Evolutionary conservation across 2,329 filamentous ascomycete species (phyloP).

Genomic region (Nemania sp.): DNA sequence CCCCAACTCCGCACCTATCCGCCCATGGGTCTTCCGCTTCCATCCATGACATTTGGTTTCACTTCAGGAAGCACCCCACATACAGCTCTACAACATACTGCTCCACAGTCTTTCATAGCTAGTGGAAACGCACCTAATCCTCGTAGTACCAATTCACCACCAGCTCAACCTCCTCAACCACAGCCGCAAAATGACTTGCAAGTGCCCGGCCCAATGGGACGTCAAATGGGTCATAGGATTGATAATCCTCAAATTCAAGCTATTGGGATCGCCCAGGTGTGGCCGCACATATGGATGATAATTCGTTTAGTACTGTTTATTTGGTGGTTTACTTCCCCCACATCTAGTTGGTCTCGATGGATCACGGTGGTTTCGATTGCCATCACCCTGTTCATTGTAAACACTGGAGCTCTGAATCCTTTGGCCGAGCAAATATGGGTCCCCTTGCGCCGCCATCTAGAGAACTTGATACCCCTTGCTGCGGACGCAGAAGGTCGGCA

Average conservation of each 20-base stretch:
- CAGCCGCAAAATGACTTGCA: constrained; percentile 48
- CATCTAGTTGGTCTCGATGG: constrained; percentile 70
- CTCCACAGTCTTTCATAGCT: constrained; percentile 28
- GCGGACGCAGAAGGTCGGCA: constrained; percentile 48
- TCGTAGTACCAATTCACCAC: constrained; percentile 44
- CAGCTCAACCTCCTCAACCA: constrained; percentile 46
- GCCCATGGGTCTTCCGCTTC: constrained; percentile 31
- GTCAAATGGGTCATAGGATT: constrained; percentile 47
- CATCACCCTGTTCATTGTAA: constrained; percentile 67
- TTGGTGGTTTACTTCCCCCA: constrained; percentile 72
- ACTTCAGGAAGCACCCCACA: constrained; percentile 27
- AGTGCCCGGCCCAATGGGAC: constrained; percentile 47
- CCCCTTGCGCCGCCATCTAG: constrained; percentile 69
- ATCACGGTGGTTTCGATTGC: constrained; percentile 66
- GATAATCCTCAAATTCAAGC: constrained; percentile 52
- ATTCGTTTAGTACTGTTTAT: constrained; percentile 69
- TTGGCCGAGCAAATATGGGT: constrained; percentile 66
- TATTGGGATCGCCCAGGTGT: constrained; percentile 58
- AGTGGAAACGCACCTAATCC: constrained; percentile 37
- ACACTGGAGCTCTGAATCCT: constrained; percentile 69
- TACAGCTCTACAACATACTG: constrained; percentile 38
- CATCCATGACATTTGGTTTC: constrained; percentile 30
- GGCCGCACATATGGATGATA: constrained; percentile 73
- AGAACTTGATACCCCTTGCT: constrained; percentile 68
- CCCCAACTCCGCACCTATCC: constrained; percentile 51